phyloP scores from a whole-genome alignment of 2,329 filamentous ascomycete species.

The Phoma sp. region DNA sequence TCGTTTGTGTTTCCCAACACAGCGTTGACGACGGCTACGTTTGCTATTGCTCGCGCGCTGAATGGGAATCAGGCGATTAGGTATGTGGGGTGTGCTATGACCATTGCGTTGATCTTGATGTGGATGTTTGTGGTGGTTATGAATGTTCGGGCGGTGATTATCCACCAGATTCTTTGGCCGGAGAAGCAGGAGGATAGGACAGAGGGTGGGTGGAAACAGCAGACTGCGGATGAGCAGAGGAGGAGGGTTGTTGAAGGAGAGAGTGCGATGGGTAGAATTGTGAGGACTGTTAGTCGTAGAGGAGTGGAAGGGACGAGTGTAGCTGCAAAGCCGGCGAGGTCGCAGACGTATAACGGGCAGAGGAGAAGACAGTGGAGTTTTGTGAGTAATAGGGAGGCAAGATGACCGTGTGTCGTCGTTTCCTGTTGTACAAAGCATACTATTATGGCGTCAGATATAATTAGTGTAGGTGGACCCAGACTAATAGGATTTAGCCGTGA shows the following conservation, averaged over 20 bases:
- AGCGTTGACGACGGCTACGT: slow-evolving; percentile 74
- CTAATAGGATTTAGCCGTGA: too few species aligned
- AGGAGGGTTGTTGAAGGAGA: slow-evolving; percentile 32
- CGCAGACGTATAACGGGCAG: slow-evolving; percentile 22
- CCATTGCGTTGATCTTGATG: slow-evolving; percentile 68
- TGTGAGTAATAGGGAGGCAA: background rate
- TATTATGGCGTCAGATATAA: too few species aligned
- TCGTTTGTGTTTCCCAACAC: slow-evolving; percentile 85
- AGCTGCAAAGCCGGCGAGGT: slow-evolving; percentile 7
- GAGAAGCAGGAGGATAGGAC: slow-evolving; percentile 71
- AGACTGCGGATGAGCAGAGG: slow-evolving; percentile 39
- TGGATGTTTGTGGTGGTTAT: slow-evolving; percentile 73
- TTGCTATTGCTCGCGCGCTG: slow-evolving; percentile 69
- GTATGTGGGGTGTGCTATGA: slow-evolving; percentile 73
- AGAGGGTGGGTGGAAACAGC: slow-evolving; percentile 63
- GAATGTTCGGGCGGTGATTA: slow-evolving; percentile 74
- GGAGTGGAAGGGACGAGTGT: slow-evolving; percentile 12
- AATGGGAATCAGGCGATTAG: slow-evolving; percentile 60
- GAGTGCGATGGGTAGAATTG: slow-evolving; percentile 26
- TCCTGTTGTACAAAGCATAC: too few species aligned
- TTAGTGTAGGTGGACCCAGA: too few species aligned
- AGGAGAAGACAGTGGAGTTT: slow-evolving; percentile 30
- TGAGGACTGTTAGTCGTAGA: slow-evolving; percentile 31
- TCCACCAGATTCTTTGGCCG: slow-evolving; percentile 77
- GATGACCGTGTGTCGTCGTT: background rate